phyloP scores from a whole-genome alignment of 768 basidiomycete genomes.

The Amanita muscaria region DNA sequence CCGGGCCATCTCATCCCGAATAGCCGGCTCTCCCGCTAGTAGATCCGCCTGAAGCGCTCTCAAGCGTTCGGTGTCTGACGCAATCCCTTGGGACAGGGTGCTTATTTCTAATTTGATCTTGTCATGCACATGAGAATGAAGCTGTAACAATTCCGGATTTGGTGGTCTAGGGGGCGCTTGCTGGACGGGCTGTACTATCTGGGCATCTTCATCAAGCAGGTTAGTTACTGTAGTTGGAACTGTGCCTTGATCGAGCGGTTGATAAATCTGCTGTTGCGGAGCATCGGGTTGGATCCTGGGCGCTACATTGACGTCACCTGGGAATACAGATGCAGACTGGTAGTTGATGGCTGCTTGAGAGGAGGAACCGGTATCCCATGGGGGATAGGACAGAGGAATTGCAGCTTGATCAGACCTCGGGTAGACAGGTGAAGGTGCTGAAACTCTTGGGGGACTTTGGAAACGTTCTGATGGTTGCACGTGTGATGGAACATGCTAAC shows the following conservation, averaged over 20 bases:
- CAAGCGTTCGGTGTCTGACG: constrained; percentile 63
- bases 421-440: background rate
- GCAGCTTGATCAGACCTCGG: background rate
- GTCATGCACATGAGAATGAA: constrained; percentile 70
- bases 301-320: background rate
- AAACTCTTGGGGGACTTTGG: background rate
- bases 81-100: constrained; percentile 56
- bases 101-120: constrained; percentile 66
- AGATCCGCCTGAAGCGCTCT: constrained; percentile 80
- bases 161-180: constrained; percentile 71
- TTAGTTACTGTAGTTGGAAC: constrained; percentile 35
- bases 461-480: constrained; percentile 9
- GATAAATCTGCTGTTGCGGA: background rate
- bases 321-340: background rate
- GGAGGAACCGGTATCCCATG: no score
- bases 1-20: constrained; percentile 92
- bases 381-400: no score
- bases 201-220: constrained; percentile 55
- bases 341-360: no score
- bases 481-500: constrained; percentile 1
- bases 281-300: background rate
- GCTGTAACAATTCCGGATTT: constrained; percentile 78
- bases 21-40: constrained; percentile 83
- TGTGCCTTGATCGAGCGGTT: constrained; percentile 8
- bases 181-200: constrained; percentile 12